phyloP scores from a whole-genome alignment of 1,284 basidiomycete species.

The Tilletiopsis washingtonensis region DNA sequence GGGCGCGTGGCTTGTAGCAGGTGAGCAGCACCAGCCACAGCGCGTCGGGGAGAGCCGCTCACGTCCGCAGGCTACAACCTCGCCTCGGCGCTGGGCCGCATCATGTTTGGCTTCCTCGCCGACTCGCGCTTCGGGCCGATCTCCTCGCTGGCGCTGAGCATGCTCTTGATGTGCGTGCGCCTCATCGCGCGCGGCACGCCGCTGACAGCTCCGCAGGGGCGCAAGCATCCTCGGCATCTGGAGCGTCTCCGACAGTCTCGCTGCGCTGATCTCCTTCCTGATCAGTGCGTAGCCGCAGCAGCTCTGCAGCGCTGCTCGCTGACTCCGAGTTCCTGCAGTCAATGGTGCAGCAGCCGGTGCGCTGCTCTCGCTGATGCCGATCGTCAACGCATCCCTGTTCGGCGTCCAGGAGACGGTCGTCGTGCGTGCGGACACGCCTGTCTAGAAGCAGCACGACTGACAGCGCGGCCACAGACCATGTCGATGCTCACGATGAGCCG shows the following conservation, averaged over 20 bases:
- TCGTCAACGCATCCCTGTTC: conserved; percentile 24
- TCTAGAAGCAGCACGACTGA: background rate
- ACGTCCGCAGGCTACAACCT: conserved; percentile 28
- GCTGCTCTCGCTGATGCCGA: conserved; percentile 21
- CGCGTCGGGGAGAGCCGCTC: conserved; percentile 32
- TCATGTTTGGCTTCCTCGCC: conserved; percentile 23
- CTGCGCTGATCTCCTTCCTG: conserved; percentile 19
- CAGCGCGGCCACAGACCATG: background rate
- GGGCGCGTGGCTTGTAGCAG: too few species aligned
- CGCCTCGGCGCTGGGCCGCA: conserved; percentile 19
- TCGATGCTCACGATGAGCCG: conserved; percentile 21
- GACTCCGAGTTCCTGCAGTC: too few species aligned
- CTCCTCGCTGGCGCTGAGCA: conserved; percentile 16
- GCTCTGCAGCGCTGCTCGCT: too few species aligned
- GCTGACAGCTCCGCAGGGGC: too few species aligned
- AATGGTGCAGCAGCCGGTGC: conserved; percentile 26
- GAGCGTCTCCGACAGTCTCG: conserved; percentile 15
- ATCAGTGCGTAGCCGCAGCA: too few species aligned
- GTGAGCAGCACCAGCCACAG: background rate
- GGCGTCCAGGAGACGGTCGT: conserved; percentile 20
- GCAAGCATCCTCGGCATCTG: conserved; percentile 22
- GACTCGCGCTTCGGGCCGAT: conserved; percentile 24
- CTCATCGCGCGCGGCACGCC: too few species aligned
- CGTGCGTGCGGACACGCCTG: background rate
- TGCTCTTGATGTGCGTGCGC: conserved; percentile 17